Evolutionary conservation across 2,329 filamentous ascomycete species (phyloP).

Genomic region (Hypoxylon sp.): DNA sequence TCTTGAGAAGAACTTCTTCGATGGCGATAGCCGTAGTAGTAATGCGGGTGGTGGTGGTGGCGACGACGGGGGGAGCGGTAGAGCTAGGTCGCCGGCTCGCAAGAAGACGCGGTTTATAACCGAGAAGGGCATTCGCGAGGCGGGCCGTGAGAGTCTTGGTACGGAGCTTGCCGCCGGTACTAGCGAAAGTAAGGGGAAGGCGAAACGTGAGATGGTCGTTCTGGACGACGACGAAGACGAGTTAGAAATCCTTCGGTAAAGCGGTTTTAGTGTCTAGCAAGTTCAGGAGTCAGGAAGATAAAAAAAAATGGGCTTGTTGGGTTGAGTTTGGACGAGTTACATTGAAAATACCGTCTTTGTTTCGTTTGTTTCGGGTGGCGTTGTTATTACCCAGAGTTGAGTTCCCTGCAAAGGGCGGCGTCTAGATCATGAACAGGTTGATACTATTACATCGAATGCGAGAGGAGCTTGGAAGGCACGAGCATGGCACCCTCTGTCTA

Average conservation of each 20-base stretch:
- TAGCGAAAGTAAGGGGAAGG: background rate
- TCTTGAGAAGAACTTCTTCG: conserved; percentile 6
- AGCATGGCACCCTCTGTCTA: background rate
- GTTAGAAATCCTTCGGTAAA: conserved; percentile 55
- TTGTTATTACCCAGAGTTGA: background rate
- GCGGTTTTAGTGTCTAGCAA: background rate
- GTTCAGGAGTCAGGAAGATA: background rate
- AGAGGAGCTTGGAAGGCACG: background rate
- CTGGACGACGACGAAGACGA: conserved; percentile 55
- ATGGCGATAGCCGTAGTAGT: background rate
- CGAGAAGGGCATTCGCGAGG: conserved; percentile 80
- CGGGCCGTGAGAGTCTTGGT: conserved; percentile 78
- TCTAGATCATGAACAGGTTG: background rate
- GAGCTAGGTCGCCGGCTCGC: conserved; percentile 62
- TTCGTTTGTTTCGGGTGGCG: background rate
- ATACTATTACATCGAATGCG: background rate
- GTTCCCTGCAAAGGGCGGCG: conserved; percentile 2
- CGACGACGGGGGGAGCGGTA: conserved; percentile 36
- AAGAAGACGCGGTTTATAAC: conserved; percentile 87
- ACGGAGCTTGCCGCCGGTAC: conserved; percentile 53
- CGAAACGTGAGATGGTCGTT: conserved; percentile 34
- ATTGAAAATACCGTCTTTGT: background rate
- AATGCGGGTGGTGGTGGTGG: background rate
- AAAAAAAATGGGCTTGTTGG: background rate
- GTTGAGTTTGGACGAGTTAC: background rate